phyloP scores from a whole-genome alignment of 176 grass and related monocot genomes.

The Cymbopogon citratus region DNA sequence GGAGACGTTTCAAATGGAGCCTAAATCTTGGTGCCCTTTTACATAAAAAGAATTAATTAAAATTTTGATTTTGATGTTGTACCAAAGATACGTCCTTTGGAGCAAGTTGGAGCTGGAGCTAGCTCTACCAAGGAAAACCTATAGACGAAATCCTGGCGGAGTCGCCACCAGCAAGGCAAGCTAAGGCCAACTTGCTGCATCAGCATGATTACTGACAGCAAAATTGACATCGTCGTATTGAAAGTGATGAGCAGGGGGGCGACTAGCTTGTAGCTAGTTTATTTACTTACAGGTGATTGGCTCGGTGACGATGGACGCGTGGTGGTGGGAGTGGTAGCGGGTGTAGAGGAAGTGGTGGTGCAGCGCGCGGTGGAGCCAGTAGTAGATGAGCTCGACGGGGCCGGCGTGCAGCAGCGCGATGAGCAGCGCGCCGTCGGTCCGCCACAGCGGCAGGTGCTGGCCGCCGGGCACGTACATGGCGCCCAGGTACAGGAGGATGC shows the following conservation, averaged over 20 bases:
- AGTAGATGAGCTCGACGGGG: conserved; percentile 89
- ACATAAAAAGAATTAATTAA: not conserved
- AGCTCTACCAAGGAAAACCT: not conserved
- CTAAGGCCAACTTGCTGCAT: not conserved
- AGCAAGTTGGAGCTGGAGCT: not conserved
- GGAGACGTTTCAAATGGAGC: not conserved
- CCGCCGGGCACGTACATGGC: not conserved
- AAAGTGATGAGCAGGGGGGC: not conserved
- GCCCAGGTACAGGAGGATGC: conserved; percentile 43
- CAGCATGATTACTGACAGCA: not conserved
- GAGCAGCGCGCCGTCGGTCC: conserved; percentile 43
- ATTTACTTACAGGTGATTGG: conserved; percentile 95
- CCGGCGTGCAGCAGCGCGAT: conserved; percentile 46
- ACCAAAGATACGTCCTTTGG: not conserved
- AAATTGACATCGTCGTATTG: conserved; percentile 33
- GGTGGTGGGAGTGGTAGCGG: conserved; percentile 82
- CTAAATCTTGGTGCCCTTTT: not conserved
- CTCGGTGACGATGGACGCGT: conserved; percentile 88
- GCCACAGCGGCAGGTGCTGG: conserved; percentile 51
- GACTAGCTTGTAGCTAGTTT: too few species aligned
- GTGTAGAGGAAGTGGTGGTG: conserved; percentile 95
- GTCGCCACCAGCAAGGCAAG: not conserved
- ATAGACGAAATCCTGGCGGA: not conserved
- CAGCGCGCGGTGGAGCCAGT: conserved; percentile 87
- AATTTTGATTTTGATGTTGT: not conserved